Base-by-base conservation (phyloP, 2,329 filamentous ascomycete genomes). In the Clarireedia homoeocarpa region DNA sequence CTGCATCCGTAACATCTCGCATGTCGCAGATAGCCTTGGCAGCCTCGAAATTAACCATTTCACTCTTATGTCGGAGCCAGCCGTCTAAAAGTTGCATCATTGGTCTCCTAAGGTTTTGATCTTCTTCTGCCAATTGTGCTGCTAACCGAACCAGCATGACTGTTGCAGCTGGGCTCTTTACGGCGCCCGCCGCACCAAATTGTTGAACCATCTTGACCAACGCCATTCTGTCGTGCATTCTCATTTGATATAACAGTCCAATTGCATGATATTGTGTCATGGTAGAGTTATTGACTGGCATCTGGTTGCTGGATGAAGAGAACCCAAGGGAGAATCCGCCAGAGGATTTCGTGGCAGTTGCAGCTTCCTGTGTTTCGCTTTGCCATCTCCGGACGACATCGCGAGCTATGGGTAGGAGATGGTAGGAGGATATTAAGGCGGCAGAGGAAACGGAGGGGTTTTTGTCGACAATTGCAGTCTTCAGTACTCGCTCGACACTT, bases 191-290 rank as follows among this genome's bases (percentile, higher is more conserved):
- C 53, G 86, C 86, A 52, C 91, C 91, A 71, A 96, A 97, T 72
- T 99, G 94, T 76, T 99, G 94, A n/a, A 99, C 92, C 94, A 99
- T 97, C 81, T 99, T 99, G 59, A 97, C 92, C 66, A 99, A 76
- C 23, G 94, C 91, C 94, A 99, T 99, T 67, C 94, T 85, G 72
- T 99, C 94, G 72, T 96, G 91, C 67, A 88, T 88, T 68, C 94
- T 88, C 90, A 97, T 97, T 75, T 97, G 92, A 73, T 97, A 99
- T 46, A 99, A 75, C 54, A 99, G 82, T 61, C 94, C 94, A 75
- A 99, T 96, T 61, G 94, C 94, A 72, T 99, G 94, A 73, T 99
- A 99, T 72, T 99, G 94, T 57, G 90, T 88, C 91, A 97, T 97
- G 69, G 89, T 95, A 64, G 94, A 97, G 68, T 91, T 92, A 75